These are phyloP conservation scores for Xylaria arbuscula DNA, from an alignment of 2,329 filamentous ascomycete species.

Conservation along the genomic window DNA sequence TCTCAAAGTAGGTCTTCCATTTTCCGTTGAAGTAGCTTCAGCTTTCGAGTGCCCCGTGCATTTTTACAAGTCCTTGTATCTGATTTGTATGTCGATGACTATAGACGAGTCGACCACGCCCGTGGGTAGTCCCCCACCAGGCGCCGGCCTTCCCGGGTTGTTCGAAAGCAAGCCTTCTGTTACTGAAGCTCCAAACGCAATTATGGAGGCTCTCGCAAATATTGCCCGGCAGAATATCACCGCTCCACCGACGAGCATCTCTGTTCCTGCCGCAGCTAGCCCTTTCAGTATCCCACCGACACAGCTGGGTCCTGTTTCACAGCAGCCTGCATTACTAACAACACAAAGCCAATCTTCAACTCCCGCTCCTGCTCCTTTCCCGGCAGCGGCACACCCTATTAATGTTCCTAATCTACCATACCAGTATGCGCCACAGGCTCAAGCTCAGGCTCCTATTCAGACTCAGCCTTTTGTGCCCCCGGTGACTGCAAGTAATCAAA, in stretches of 20 bases:
- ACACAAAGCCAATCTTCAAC: slow-evolving; percentile 48
- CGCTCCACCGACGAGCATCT: slow-evolving; percentile 56
- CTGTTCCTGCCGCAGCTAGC: slow-evolving; percentile 53
- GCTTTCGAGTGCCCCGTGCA: slow-evolving; percentile 15
- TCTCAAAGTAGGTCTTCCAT: slow-evolving; percentile 70
- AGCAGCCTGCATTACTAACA: slow-evolving; percentile 42
- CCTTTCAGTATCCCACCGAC: slow-evolving; percentile 44
- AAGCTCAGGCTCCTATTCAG: slow-evolving; percentile 52
- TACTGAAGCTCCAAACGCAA: slow-evolving; percentile 66
- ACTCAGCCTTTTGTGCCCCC: slow-evolving; percentile 48
- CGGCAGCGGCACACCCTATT: slow-evolving; percentile 66
- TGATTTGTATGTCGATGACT: slow-evolving; percentile 55
- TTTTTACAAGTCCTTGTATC: slow-evolving; percentile 45
- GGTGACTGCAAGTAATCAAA: slow-evolving; percentile 53
- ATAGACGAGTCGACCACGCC: slow-evolving; percentile 81
- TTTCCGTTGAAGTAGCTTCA: slow-evolving; percentile 22
- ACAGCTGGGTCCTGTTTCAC: slow-evolving; percentile 41
- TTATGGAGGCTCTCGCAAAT: slow-evolving; percentile 82
- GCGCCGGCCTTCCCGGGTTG: slow-evolving; percentile 54
- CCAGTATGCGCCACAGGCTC: slow-evolving; percentile 58
- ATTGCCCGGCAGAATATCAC: slow-evolving; percentile 79
- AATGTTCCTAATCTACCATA: slow-evolving; percentile 62
- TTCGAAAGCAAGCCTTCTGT: slow-evolving; percentile 48
- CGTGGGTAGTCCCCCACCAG: slow-evolving; percentile 67
- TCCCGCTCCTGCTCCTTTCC: slow-evolving; percentile 52